These are phyloP conservation scores for Mycosphaerella sp. DNA, from an alignment of 2,329 filamentous ascomycete genomes.

Conservation along the genomic window DNA sequence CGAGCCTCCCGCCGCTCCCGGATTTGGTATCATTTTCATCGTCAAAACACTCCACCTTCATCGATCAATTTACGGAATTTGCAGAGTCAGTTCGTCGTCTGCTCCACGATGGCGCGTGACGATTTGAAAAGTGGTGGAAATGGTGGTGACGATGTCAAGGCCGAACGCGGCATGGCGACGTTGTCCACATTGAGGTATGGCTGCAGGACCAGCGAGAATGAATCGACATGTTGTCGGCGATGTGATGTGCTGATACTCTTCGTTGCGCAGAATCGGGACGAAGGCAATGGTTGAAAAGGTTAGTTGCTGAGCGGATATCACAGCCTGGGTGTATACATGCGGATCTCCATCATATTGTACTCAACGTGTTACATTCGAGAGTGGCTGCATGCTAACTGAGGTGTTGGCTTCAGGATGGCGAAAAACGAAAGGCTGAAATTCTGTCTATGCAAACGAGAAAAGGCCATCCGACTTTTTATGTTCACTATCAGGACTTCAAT, in stretches of 20 bases:
- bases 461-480: conserved; percentile 83
- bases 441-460: conserved; percentile 89
- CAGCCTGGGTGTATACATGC: not conserved
- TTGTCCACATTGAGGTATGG: conserved; percentile 72
- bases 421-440: conserved; percentile 87
- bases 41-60: conserved; percentile 1
- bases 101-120: conserved; percentile 47
- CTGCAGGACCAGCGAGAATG: not conserved
- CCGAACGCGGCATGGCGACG: conserved; percentile 76
- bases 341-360: no score
- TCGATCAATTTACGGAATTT: not conserved
- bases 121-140: conserved; percentile 29
- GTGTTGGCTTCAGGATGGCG: conserved; percentile 54
- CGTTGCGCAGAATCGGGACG: conserved; percentile 53
- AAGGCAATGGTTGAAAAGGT: conserved; percentile 66
- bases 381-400: conserved; percentile 5
- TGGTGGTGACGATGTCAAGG: conserved; percentile 37
- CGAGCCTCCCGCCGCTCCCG: not conserved
- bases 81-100: not conserved
- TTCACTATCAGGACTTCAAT: conserved; percentile 98
- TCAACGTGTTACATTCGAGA: not conserved
- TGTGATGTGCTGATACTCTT: conserved; percentile 14
- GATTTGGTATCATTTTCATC: conserved; percentile 10
- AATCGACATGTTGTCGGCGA: not conserved
- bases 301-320: conserved; percentile 27